These are phyloP conservation scores for Coniosporium tulheliwenetii DNA, from an alignment of 2,329 filamentous ascomycete genomes.

Conservation along the genomic window DNA sequence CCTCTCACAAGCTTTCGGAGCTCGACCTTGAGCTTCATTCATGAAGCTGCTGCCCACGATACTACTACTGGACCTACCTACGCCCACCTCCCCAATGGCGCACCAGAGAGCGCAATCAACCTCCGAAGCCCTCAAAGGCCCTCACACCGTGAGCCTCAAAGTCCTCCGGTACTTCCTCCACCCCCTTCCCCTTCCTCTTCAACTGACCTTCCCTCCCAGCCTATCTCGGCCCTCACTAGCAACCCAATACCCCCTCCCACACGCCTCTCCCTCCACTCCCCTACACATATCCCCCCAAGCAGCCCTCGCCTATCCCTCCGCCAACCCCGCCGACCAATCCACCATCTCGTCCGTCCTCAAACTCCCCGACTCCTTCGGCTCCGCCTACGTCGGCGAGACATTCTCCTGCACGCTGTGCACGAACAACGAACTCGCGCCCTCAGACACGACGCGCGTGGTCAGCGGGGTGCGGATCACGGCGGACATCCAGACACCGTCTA, in stretches of 20 bases:
- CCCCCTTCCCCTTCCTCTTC: background rate
- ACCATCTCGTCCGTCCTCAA: slow-evolving; percentile 52
- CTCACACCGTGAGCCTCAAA: slow-evolving; percentile 75
- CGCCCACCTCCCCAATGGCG: slow-evolving; percentile 12
- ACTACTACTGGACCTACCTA: too few species aligned
- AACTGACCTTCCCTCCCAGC: slow-evolving; percentile 27
- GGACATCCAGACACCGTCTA: slow-evolving; percentile 86
- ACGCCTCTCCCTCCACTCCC: slow-evolving; percentile 29
- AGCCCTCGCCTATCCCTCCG: slow-evolving; percentile 56
- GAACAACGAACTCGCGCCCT: slow-evolving; percentile 60
- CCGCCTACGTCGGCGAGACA: slow-evolving; percentile 86
- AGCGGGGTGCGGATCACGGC: slow-evolving; percentile 71
- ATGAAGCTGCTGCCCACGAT: too few species aligned
- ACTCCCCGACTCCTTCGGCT: slow-evolving; percentile 80
- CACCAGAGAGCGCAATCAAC: slow-evolving; percentile 21
- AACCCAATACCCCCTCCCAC: slow-evolving; percentile 48
- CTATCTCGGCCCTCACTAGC: slow-evolving; percentile 71
- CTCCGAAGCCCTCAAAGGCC: slow-evolving; percentile 26
- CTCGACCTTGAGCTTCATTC: too few species aligned
- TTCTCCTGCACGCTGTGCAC: slow-evolving; percentile 91
- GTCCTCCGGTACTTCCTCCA: slow-evolving; percentile 48
- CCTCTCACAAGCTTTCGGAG: too few species aligned
- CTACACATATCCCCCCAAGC: slow-evolving; percentile 42
- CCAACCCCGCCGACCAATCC: slow-evolving; percentile 32
- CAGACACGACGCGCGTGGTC: slow-evolving; percentile 33